Evolutionary conservation across 257 asterid species (phyloP).

Genomic region (Handroanthus guayacan): DNA sequence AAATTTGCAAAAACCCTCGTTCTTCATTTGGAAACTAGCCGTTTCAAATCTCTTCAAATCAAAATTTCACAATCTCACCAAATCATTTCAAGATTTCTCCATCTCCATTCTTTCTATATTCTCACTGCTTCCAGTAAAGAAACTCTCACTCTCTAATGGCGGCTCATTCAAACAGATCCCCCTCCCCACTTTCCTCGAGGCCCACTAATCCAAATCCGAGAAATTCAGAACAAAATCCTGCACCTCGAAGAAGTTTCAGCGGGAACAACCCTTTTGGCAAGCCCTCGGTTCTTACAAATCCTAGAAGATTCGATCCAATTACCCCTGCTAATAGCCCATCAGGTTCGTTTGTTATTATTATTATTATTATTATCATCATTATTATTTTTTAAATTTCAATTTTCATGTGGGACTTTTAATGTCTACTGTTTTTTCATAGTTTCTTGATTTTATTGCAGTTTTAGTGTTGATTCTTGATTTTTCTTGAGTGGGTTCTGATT

Average conservation of each 20-base stretch:
- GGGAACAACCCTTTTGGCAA: conserved; percentile 45
- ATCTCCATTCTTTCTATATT: conserved; percentile 45
- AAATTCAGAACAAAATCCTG: conserved; percentile 50
- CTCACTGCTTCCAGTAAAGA: conserved; percentile 28
- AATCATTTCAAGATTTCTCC: conserved; percentile 38
- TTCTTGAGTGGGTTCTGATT: conserved; percentile 6
- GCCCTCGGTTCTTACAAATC: conserved; percentile 63
- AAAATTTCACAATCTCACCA: conserved; percentile 39
- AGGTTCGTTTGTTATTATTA: conserved; percentile 44
- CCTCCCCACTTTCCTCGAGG: conserved; percentile 67
- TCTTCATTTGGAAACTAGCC: conserved; percentile 60
- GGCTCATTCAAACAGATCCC: conserved; percentile 66
- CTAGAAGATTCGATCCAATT: conserved; percentile 56
- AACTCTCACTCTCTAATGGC: conserved; percentile 53
- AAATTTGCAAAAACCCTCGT: conserved; percentile 32
- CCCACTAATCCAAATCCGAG: conserved; percentile 51
- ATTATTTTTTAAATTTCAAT: too few relatives aligned
- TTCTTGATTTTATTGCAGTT: neutral
- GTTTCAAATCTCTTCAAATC: conserved; percentile 50
- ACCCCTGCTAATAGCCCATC: conserved; percentile 91
- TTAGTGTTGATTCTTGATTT: neutral
- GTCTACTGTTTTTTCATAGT: neutral
- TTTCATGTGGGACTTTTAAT: neutral
- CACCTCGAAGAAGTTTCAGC: conserved; percentile 66
- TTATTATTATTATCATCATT: too few relatives aligned